A percentile compares a stretch with the other conserved stretches of the same genome.
These are phyloP conservation scores for Coemansia javaensis DNA, from an alignment of 192 early-diverging fungal genomes.

Conservation along the genomic window DNA sequence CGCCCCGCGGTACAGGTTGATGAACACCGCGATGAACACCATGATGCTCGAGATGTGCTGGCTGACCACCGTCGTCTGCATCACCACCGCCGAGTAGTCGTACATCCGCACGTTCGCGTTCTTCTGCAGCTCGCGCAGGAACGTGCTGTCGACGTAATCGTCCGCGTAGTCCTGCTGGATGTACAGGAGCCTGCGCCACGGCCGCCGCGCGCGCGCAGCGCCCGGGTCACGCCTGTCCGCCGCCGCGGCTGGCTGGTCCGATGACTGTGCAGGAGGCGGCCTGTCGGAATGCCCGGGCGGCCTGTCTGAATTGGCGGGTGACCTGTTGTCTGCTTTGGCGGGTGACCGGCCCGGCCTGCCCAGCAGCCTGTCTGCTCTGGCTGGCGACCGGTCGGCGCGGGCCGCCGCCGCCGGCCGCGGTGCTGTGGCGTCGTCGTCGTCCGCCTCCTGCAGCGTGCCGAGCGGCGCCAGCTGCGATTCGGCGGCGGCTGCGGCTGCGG, in stretches of 20 bases:
- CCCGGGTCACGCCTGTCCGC: background rate
- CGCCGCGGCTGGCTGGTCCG: no score
- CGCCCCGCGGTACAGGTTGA: slow-evolving; percentile 57
- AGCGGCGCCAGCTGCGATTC: slow-evolving; percentile 1
- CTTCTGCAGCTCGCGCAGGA: slow-evolving; percentile 81
- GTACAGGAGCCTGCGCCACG: slow-evolving; percentile 80
- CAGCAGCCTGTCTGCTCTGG: no score
- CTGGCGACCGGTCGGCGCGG: no score
- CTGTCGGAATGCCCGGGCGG: no score
- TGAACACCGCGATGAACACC: slow-evolving; percentile 87
- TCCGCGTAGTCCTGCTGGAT: slow-evolving; percentile 86
- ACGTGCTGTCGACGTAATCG: slow-evolving; percentile 86
- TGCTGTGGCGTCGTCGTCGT: background rate
- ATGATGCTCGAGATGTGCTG: slow-evolving; percentile 83
- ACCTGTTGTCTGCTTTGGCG: no score
- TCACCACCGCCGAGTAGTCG: slow-evolving; percentile 75
- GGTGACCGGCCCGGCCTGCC: no score
- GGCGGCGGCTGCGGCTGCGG: slow-evolving; percentile 1
- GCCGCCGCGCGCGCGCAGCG: slow-evolving; percentile 10
- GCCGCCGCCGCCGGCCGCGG: background rate
- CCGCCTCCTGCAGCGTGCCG: background rate
- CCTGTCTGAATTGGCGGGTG: no score
- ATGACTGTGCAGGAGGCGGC: no score
- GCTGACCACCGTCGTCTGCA: slow-evolving; percentile 69
- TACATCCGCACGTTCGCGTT: slow-evolving; percentile 85